Conservation (phyloP, 2,329 filamentous ascomycete genomes). For the Sphaerulina musiva region DNA sequence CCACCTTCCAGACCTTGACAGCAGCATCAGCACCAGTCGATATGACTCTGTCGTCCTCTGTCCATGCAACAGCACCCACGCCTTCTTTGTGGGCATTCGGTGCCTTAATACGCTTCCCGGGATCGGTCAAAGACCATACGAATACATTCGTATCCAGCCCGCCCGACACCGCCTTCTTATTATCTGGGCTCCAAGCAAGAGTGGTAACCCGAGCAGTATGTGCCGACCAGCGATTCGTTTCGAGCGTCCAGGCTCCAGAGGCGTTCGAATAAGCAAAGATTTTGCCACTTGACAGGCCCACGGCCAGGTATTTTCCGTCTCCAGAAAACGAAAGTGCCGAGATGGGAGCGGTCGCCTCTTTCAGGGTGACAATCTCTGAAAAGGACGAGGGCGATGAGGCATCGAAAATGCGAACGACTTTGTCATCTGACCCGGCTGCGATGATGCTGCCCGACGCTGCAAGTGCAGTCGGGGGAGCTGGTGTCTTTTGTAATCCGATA, state of each 20-base stretch:
- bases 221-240: conserved; percentile 71
- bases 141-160: conserved; percentile 86
- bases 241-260: conserved; percentile 53
- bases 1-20: conserved; percentile 78
- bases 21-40: conserved; percentile 82
- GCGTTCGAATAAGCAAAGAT: conserved; percentile 66
- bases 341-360: conserved; percentile 63
- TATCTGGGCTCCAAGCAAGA: conserved; percentile 70
- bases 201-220: conserved; percentile 63
- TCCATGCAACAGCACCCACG: conserved; percentile 80
- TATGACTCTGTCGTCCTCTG: conserved; percentile 60
- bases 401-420: conserved; percentile 68
- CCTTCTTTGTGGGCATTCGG: conserved; percentile 93
- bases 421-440: conserved; percentile 70
- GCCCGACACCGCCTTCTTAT: conserved; percentile 74
- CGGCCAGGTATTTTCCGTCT: conserved; percentile 70
- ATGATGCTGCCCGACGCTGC: conserved; percentile 62
- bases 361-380: conserved; percentile 50
- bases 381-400: conserved; percentile 50
- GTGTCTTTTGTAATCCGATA: conserved; percentile 44
- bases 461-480: conserved; percentile 59
- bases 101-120: conserved; percentile 76
- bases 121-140: conserved; percentile 80
- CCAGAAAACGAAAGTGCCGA: conserved; percentile 78
- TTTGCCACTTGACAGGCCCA: conserved; percentile 77